phyloP scores from a whole-genome alignment of 345 rosid species.

The Populus nigra region DNA sequence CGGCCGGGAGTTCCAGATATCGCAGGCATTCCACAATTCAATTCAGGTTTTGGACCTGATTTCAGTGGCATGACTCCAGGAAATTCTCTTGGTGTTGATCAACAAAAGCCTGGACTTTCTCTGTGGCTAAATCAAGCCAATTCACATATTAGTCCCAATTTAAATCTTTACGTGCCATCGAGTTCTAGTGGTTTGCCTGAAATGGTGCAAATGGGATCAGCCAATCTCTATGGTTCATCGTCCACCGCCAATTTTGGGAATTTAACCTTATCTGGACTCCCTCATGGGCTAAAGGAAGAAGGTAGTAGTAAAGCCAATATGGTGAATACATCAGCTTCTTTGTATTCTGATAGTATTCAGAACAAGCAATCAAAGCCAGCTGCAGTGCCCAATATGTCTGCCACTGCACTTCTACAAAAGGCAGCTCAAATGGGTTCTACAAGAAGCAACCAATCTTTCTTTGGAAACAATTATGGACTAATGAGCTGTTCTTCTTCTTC shows the following conservation, averaged over 20 bases:
- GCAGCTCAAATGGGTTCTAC: slow-evolving; percentile 96
- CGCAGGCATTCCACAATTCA: slow-evolving; percentile 44
- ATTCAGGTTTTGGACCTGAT: slow-evolving; percentile 46
- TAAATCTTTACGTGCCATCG: slow-evolving; percentile 12
- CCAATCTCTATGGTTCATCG: slow-evolving; percentile 49
- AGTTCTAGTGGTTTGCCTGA: slow-evolving; percentile 47
- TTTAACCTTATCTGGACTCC: slow-evolving; percentile 49
- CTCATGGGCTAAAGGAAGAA: slow-evolving; percentile 39
- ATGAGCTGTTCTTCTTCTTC: slow-evolving; percentile 50
- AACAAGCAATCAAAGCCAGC: slow-evolving; percentile 39
- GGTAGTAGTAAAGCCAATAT: slow-evolving; percentile 24
- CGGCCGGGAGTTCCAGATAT: slow-evolving; percentile 45
- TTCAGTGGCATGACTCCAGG: slow-evolving; percentile 42
- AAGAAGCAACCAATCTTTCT: slow-evolving; percentile 58
- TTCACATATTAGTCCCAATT: slow-evolving; percentile 12
- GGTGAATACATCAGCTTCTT: slow-evolving; percentile 24
- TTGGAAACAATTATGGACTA: slow-evolving; percentile 40
- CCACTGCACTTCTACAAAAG: slow-evolving; percentile 88
- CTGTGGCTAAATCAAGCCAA: slow-evolving; percentile 27
- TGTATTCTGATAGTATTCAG: slow-evolving; percentile 38
- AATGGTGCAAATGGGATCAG: slow-evolving; percentile 54
- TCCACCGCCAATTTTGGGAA: slow-evolving; percentile 46
- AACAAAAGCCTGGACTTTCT: slow-evolving; percentile 30
- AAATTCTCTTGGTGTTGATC: slow-evolving; percentile 15
- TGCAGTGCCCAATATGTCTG: slow-evolving; percentile 57